These are phyloP conservation scores for Cercospora sesami DNA, from an alignment of 2,329 filamentous ascomycete genomes.

Conservation along the genomic window DNA sequence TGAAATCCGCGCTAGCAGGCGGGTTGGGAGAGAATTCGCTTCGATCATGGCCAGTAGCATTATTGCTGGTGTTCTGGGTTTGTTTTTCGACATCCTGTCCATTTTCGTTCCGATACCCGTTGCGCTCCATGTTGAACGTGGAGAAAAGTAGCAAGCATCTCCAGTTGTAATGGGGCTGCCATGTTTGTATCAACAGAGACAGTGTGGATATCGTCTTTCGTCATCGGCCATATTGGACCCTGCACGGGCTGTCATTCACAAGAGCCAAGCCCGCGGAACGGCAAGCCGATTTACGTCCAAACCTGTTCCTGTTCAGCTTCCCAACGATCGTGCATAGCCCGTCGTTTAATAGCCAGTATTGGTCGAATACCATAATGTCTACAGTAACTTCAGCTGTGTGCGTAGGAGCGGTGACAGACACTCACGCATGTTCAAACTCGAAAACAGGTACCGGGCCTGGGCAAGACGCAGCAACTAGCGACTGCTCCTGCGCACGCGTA, in stretches of 20 bases:
- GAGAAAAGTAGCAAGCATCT: background rate
- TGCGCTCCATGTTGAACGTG: background rate
- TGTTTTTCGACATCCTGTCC: background rate
- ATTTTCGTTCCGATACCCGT: background rate
- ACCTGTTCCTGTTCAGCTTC: background rate
- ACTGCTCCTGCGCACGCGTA: background rate
- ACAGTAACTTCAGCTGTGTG: background rate
- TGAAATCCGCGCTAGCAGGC: constrained; percentile 27
- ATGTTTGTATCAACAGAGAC: constrained; percentile 2
- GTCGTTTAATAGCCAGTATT: background rate
- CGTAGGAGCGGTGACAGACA: background rate
- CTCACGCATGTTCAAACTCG: background rate
- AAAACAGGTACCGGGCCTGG: background rate
- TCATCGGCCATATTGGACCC: background rate
- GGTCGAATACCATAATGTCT: background rate
- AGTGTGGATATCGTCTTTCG: background rate
- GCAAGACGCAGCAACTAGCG: background rate
- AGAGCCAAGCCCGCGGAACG: background rate
- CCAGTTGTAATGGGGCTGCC: background rate
- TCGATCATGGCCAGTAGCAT: background rate
- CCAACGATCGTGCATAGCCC: background rate
- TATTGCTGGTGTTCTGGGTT: background rate
- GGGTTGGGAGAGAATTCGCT: constrained; percentile 8
- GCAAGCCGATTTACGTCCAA: background rate
- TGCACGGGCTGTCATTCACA: background rate